Evolutionary conservation across 805 yeast genomes (phyloP), one percentile per base, ranked within the genome.

Genomic region (Zygosaccharomyces pseudorouxii): DNA sequence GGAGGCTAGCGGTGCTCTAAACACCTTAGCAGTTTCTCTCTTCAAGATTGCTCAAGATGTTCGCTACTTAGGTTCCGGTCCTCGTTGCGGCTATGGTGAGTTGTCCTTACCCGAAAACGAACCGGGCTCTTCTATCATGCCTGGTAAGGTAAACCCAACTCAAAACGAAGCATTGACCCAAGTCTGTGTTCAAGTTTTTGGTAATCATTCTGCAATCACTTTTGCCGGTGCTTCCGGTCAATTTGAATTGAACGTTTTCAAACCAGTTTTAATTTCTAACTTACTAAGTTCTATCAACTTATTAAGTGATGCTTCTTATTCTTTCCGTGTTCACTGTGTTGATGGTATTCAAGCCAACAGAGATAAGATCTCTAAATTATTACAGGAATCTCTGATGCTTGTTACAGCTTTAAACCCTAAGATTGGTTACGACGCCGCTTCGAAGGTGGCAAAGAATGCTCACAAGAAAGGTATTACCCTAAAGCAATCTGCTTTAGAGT

Each of bases 41-140:
- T 93, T 76, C 84, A 93, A 93, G 79, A 93, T 93, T 62, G 98
- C 97, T 62, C 89, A 93, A 72, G 99, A 93, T 71, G 93, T 93
- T 71, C 81, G 99, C 74, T 93, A 93, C 80, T 81, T 93, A 61
- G 99, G 98, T 56, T 88, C 97, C 41, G 99, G 99, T 64, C 99
- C 99, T 68, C 86, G 99, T 76, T 93, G 99, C 74, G 99, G 99
- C 55, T 93, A 93, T 74, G 97, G 97, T 49, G 99, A 93, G 74
- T 81, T 93, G 59, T 67, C 89, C 23, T 77, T 93, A 60, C 99
- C 99, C 55, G 98, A 92, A 76, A 93, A 93, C 72, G 99, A 93
- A 76, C 99, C 99, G 49, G 99, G 99, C 66, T 89, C 97, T 51
- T 89, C 97, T 25, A 93, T 93, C 72, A 93, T 93, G 99, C 99